Evolutionary conservation across 345 rosid species (phyloP).

Genomic region (Sisymbrium altissimum): DNA sequence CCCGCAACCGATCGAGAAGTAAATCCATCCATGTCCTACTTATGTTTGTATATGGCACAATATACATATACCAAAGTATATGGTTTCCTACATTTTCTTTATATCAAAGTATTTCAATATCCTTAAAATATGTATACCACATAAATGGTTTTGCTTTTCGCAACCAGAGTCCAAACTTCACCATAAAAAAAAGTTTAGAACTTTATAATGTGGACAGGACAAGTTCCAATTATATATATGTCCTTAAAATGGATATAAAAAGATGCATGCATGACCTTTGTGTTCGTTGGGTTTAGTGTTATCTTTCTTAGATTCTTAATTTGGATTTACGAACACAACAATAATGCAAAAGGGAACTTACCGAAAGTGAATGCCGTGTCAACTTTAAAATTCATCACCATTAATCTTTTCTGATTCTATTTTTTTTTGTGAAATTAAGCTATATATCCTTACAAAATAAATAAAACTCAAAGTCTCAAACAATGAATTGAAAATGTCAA

Average conservation of each 20-base stretch:
- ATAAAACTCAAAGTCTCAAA: background rate
- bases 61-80: no score
- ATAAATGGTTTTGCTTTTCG: background rate
- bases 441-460: background rate
- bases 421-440: background rate
- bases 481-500: background rate
- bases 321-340: slow-evolving; percentile 7
- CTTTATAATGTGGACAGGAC: slow-evolving; percentile 13
- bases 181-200: background rate
- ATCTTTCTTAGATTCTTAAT: slow-evolving; percentile 26
- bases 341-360: slow-evolving; percentile 6
- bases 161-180: background rate
- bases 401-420: background rate
- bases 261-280: slow-evolving; percentile 2
- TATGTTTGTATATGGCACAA: background rate
- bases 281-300: background rate
- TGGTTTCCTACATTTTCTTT: no score
- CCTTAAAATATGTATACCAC: background rate
- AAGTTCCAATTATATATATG: background rate
- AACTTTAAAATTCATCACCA: background rate
- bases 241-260: background rate
- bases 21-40: background rate
- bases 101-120: background rate
- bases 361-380: slow-evolving; percentile 10
- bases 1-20: background rate